Percentiles rank a stretch among this genome's conserved stretches.
These are phyloP conservation scores for Scedosporium boydii DNA, from an alignment of 2,329 filamentous ascomycete genomes.

Conservation along the genomic window DNA sequence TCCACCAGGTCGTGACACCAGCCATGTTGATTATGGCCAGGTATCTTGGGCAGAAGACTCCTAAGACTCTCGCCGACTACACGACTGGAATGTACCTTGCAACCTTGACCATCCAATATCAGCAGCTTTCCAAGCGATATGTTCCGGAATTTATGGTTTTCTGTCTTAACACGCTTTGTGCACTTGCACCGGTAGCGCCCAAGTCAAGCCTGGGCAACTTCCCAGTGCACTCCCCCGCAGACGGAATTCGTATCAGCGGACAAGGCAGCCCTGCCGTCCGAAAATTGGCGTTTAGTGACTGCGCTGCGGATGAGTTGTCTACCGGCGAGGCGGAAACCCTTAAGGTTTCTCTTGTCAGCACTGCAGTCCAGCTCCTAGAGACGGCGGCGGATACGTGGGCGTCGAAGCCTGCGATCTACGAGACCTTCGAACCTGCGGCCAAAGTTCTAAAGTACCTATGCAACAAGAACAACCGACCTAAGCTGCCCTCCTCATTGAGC, in stretches of 20 bases:
- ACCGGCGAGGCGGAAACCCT: slow-evolving; percentile 18
- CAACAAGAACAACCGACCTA: slow-evolving; percentile 39
- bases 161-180: slow-evolving; percentile 61
- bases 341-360: slow-evolving; percentile 52
- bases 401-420: slow-evolving; percentile 62
- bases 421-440: slow-evolving; percentile 63
- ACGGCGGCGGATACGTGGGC: slow-evolving; percentile 65
- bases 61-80: slow-evolving; percentile 55
- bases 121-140: slow-evolving; percentile 74
- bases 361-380: slow-evolving; percentile 56
- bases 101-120: slow-evolving; percentile 73
- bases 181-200: slow-evolving; percentile 49
- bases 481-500: slow-evolving; percentile 35
- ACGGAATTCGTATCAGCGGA: slow-evolving; percentile 38
- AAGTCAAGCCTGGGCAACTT: slow-evolving; percentile 43
- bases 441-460: slow-evolving; percentile 51
- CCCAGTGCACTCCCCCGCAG: slow-evolving; percentile 48
- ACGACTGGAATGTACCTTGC: slow-evolving; percentile 69
- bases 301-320: slow-evolving; percentile 27
- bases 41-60: slow-evolving; percentile 70
- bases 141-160: slow-evolving; percentile 84
- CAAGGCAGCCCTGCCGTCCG: slow-evolving; percentile 31
- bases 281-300: slow-evolving; percentile 52
- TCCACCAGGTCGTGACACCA: slow-evolving; percentile 89
- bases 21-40: slow-evolving; percentile 76